phyloP scores from a whole-genome alignment of 2,329 filamentous ascomycete genomes.

The Mycogone perniciosa region DNA sequence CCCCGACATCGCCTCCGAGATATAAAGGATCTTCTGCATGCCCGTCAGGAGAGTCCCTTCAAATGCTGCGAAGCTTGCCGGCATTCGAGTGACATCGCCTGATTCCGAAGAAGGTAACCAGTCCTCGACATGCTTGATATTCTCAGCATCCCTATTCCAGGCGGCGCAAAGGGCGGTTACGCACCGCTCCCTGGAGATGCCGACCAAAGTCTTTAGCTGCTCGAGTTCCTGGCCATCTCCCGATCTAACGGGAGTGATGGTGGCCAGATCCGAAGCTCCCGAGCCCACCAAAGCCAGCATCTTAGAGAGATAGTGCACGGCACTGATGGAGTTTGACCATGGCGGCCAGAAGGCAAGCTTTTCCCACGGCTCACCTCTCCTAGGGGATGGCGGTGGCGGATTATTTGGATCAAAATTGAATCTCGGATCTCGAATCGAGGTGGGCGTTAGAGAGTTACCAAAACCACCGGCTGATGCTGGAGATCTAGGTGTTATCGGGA shows the following conservation, averaged over 20 bases:
- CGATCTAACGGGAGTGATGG: conserved; percentile 58
- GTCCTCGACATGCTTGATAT: conserved; percentile 86
- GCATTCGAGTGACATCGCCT: conserved; percentile 86
- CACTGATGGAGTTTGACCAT: conserved; percentile 83
- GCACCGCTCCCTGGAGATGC: conserved; percentile 73
- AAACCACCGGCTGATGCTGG: conserved; percentile 30
- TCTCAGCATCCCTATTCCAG: conserved; percentile 91
- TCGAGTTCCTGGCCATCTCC: conserved; percentile 57
- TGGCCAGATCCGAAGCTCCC: conserved; percentile 78
- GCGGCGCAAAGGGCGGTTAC: conserved; percentile 79
- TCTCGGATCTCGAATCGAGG: conserved; percentile 59
- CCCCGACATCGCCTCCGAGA: conserved; percentile 76
- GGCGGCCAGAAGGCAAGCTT: conserved; percentile 96
- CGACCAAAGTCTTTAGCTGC: conserved; percentile 67
- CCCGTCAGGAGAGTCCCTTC: conserved; percentile 75
- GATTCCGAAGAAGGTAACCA: conserved; percentile 81
- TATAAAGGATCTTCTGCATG: conserved; percentile 93
- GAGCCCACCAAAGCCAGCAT: conserved; percentile 78
- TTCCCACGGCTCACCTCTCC: conserved; percentile 80
- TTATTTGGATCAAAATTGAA: conserved; percentile 77
- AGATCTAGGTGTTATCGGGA: conserved; percentile 60
- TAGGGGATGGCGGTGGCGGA: conserved; percentile 69
- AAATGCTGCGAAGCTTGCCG: conserved; percentile 75
- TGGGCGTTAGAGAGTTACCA: conserved; percentile 41
- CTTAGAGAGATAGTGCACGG: conserved; percentile 82